Conservation (phyloP, 169 alveolate genomes). For the Amoebophrya sp. region DNA sequence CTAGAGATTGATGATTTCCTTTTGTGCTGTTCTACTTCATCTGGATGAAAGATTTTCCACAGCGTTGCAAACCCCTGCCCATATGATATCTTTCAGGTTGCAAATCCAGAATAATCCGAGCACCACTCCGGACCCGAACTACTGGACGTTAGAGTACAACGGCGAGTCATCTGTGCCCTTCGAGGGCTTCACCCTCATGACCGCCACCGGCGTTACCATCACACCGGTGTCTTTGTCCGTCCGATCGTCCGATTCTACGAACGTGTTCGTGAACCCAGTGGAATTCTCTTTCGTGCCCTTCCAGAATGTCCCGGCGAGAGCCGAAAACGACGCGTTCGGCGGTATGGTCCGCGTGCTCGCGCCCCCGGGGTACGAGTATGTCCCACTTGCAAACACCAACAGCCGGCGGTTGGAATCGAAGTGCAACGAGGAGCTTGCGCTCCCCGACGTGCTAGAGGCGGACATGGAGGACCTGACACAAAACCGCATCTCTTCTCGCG, state of each 20-base stretch:
- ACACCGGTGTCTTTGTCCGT: not conserved
- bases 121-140: not conserved
- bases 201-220: slow-evolving; percentile 15
- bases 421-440: too few relatives aligned
- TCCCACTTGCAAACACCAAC: not conserved
- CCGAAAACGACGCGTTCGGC: not conserved
- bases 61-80: too few relatives aligned
- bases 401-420: too few relatives aligned
- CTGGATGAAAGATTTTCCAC: too few relatives aligned
- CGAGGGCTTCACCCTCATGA: slow-evolving; percentile 31
- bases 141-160: slow-evolving; percentile 33
- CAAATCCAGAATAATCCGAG: slow-evolving; percentile 11
- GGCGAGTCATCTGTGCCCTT: slow-evolving; percentile 27
- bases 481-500: too few relatives aligned
- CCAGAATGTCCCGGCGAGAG: not conserved
- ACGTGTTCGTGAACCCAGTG: slow-evolving; percentile 14
- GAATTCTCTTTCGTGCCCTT: not conserved
- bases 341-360: not conserved
- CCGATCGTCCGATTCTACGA: not conserved
- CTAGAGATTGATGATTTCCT: too few relatives aligned
- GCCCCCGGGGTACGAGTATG: slow-evolving; percentile 6
- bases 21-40: too few relatives aligned
- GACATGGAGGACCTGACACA: too few relatives aligned
- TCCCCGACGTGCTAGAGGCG: too few relatives aligned
- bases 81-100: too few relatives aligned